Base-by-base conservation (phyloP, 352 stramenopile genomes). In the Thalassiosira mediterranea region DNA sequence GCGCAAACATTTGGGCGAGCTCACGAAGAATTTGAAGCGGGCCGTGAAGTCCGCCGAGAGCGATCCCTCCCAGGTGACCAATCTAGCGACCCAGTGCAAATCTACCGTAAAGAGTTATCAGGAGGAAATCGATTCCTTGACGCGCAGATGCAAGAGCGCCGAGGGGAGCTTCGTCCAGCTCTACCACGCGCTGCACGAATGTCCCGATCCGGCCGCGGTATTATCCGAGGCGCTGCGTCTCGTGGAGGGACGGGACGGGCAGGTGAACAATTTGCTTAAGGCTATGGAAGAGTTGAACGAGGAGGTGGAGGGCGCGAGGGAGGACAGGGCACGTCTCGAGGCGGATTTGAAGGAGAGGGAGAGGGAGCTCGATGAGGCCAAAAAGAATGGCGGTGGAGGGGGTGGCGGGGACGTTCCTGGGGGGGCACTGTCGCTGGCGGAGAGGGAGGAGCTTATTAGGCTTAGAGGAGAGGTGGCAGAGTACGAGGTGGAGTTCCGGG, bases 401-500 rank as follows among this genome's bases (percentile, higher is more conserved):
- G 44, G 47, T 37, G 57, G 57, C 21, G 29, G 65, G 29, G 53
- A 49, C 26, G 44, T 21, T 47, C 37, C 40, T 13, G 65, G 70
- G 8, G 62, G 62, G 17, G 60, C 58, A n/a, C 29, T 88, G 37
- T 71, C 47, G 0, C 72, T 78, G 52, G 73, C 58, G 21, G 84
- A 91, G 62, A 58, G 79, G 31, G 83, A 88, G 73, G 87, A 93
- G 76, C 69, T 93, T 15, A 84, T 91, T 8, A 59, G 94, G 57
- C 79, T 98, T 7, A 89, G 94, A 40, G 78, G 84, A 23, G 95
- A 98, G 62, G 83, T 98, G 2, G 90, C 92, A 11, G 94, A 98
- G 34, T 98, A 97, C 67, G 94, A 98, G 82, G 83, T 94, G 13
- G 96, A 98, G 72, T 98, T 98, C 77, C 90, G 92, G 1, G 91